Evolutionary conservation across 257 asterid genomes (phyloP).

Genomic region (Ehretia macrophylla): DNA sequence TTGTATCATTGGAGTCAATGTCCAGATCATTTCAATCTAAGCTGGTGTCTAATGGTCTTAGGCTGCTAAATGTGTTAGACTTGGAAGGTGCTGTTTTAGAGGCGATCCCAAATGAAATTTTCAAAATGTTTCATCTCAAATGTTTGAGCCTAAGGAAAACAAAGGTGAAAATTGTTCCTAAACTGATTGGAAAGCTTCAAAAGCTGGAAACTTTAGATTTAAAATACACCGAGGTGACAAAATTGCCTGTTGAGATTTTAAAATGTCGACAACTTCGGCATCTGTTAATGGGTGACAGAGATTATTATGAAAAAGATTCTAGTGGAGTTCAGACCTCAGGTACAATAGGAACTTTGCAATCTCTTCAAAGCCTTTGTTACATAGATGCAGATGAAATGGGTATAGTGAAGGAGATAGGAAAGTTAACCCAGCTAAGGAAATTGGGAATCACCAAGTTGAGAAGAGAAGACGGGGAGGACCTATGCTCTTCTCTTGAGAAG

Average conservation of each 20-base stretch:
- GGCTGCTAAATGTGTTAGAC: slow-evolving; percentile 9
- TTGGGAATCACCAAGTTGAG: no score
- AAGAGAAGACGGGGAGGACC: not conserved
- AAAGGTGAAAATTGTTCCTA: no score
- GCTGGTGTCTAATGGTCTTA: not conserved
- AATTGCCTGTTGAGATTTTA: slow-evolving; percentile 12
- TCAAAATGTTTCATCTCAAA: no score
- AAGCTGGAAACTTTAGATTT: slow-evolving; percentile 12
- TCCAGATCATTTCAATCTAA: not conserved
- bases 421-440: no score
- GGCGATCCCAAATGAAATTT: slow-evolving; percentile 10
- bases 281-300: not conserved
- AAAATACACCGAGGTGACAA: not conserved
- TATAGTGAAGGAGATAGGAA: slow-evolving; percentile 1
- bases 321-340: no score
- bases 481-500: not conserved
- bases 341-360: no score
- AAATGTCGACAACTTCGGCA: not conserved
- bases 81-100: not conserved
- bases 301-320: not conserved
- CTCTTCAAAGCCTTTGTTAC: not conserved
- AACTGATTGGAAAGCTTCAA: slow-evolving; percentile 10
- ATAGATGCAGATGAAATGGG: not conserved
- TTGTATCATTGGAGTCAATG: not conserved
- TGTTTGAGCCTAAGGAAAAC: no score